A percentile compares a stretch with the other conserved stretches of the same genome.
Evolutionary conservation across 176 grass and related monocot species (phyloP).

Genomic region (Oryza officinalis): DNA sequence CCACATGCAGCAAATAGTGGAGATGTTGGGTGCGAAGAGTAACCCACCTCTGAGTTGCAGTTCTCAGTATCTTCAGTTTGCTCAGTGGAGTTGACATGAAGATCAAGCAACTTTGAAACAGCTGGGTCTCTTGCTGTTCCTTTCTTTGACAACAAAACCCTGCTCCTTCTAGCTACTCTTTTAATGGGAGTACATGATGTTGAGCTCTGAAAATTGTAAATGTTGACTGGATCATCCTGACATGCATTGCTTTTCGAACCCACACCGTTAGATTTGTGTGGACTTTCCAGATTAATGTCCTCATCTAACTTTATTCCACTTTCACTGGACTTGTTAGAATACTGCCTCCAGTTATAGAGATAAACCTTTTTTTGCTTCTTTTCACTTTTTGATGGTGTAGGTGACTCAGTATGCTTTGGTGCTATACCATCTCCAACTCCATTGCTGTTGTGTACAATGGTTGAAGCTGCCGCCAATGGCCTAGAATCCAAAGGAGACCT

Average conservation of each 20-base stretch:
- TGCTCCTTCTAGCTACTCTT: conserved; percentile 59
- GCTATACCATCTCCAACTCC: conserved; percentile 21
- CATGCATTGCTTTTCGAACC: conserved; percentile 46
- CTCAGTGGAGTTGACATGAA: conserved; percentile 51
- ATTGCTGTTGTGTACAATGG: conserved; percentile 22
- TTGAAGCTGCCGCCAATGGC: conserved; percentile 46
- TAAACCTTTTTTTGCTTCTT: conserved; percentile 68
- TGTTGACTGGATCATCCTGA: conserved; percentile 38
- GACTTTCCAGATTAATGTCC: conserved; percentile 46
- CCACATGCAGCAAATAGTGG: conserved; percentile 72
- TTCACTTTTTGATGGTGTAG: conserved; percentile 42
- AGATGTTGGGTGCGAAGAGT: conserved; percentile 48
- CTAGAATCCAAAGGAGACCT: conserved; percentile 57
- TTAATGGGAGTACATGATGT: conserved; percentile 53
- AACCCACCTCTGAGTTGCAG: conserved; percentile 42
- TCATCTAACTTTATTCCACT: conserved; percentile 49
- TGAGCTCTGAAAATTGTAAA: conserved; percentile 47
- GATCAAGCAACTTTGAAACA: conserved; percentile 42
- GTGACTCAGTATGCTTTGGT: conserved; percentile 34
- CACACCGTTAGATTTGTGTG: conserved; percentile 45
- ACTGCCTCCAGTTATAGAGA: conserved; percentile 85
- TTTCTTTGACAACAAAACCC: conserved; percentile 48
- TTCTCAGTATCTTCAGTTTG: conserved; percentile 73
- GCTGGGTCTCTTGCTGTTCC: conserved; percentile 36
- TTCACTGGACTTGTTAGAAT: conserved; percentile 64